These are phyloP conservation scores for Sarocladium oryzae DNA, from an alignment of 2,329 filamentous ascomycete species.

Conservation along the genomic window DNA sequence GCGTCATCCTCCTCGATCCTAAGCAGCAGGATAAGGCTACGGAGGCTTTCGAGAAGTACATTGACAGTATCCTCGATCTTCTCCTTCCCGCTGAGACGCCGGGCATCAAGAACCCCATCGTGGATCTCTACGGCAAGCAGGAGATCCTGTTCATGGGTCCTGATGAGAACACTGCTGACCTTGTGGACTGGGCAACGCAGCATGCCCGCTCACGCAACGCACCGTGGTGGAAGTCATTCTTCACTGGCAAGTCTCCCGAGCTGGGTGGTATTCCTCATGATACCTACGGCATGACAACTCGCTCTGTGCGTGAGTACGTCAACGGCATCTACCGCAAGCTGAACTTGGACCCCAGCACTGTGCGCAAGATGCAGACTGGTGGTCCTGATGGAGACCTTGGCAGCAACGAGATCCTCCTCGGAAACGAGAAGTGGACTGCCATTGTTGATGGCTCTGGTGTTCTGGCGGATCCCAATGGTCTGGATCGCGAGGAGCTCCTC, in stretches of 20 bases:
- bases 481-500: slow-evolving; percentile 76
- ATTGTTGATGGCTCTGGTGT: slow-evolving; percentile 97
- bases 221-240: slow-evolving; percentile 99
- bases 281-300: slow-evolving; percentile 92
- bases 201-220: slow-evolving; percentile 83
- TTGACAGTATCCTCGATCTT: slow-evolving; percentile 95
- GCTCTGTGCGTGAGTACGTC: slow-evolving; percentile 94
- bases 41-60: slow-evolving; percentile 98
- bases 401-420: slow-evolving; percentile 94
- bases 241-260: slow-evolving; percentile 95
- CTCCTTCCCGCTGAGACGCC: slow-evolving; percentile 83
- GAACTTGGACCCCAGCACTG: slow-evolving; percentile 74
- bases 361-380: slow-evolving; percentile 94
- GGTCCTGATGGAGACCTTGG: slow-evolving; percentile 94
- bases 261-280: slow-evolving; percentile 97
- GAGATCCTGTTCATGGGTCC: slow-evolving; percentile 99
- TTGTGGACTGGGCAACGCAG: slow-evolving; percentile 98
- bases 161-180: slow-evolving; percentile 95
- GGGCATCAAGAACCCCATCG: slow-evolving; percentile 97
- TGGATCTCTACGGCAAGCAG: slow-evolving; percentile 88
- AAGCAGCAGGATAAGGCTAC: slow-evolving; percentile 88
- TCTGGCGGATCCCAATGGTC: slow-evolving; percentile 83
- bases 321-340: slow-evolving; percentile 96
- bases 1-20: slow-evolving; percentile 89
- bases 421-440: slow-evolving; percentile 90